phyloP scores from a whole-genome alignment of 2,329 filamentous ascomycete species.

The Ramularia collo-cygni region DNA sequence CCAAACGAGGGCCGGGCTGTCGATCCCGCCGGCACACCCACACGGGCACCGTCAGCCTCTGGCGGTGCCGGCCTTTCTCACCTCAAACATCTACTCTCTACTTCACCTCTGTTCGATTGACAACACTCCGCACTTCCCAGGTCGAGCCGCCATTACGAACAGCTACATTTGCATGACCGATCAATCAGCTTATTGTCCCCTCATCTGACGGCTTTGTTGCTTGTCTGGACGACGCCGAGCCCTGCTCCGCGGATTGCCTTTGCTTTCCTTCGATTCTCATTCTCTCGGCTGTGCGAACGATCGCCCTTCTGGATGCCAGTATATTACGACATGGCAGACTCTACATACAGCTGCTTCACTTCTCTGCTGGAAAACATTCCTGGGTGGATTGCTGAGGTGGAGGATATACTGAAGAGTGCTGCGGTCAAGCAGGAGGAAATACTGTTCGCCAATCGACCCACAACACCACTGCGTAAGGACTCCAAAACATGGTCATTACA shows the following conservation, averaged over 20 bases:
- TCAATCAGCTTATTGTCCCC: constrained; percentile 1
- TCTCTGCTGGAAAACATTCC: constrained; percentile 26
- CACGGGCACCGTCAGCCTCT: constrained; percentile 1
- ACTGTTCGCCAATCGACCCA: constrained; percentile 18
- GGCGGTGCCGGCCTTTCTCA: background rate
- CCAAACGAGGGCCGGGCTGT: no score
- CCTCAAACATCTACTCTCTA: background rate
- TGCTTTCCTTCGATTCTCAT: background rate
- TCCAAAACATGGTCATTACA: constrained; percentile 20
- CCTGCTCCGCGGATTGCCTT: no score
- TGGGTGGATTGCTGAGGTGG: constrained; percentile 27
- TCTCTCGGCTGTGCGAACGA: constrained; percentile 6
- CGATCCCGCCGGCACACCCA: no score
- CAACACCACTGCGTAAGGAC: constrained; percentile 1
- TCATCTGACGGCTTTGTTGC: constrained; percentile 2
- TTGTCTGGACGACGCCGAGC: background rate
- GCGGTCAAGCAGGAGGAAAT: constrained; percentile 24
- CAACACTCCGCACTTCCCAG: no score
- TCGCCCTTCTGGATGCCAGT: no score
- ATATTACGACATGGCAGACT: constrained; percentile 24
- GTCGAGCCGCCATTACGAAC: no score
- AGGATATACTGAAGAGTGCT: constrained; percentile 22
- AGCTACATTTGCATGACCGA: constrained; percentile 1
- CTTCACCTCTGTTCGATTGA: background rate
- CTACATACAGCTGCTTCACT: constrained; percentile 25